Evolutionary conservation across 23 red algal genomes (phyloP), one percentile per base, ranked within the genome.

Genomic region (Porphyridium purpureum): DNA sequence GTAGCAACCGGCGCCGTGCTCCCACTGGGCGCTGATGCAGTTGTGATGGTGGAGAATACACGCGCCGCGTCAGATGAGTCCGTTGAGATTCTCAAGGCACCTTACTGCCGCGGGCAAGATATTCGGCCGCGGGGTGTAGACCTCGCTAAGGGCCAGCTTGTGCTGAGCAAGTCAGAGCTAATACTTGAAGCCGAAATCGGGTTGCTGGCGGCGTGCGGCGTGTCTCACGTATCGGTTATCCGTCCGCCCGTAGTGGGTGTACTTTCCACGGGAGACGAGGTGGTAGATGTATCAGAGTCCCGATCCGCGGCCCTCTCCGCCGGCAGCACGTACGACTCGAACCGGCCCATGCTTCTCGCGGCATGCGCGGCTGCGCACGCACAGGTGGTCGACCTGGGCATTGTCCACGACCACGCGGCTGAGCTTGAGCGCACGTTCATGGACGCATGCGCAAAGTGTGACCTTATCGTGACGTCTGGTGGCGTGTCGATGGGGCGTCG

Each of bases 251-350:
- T 62, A 2, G 75, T 94, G 6, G 86, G 67, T 3, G 76, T 94
- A 11, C 66, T 94, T 40, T 77, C 69, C 4, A 94, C 69, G 27
- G 86, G 86, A 34, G 72, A 82, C 58, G 86, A 94, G 62, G 59
- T 94, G 27, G 55, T 84, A 4, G 78, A 84, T 8, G 47, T 64
- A 11, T 36, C 53, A 8, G 62, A 64, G 15, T 40, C 65, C 3
- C 49, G 35, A n/a, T 9, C 8, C 7, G 4, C 7, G 8, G 38
- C 51, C 57, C 6, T 21, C 51, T 1, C 40, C 66, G 21, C 35
- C 58, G 25, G 31, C 24, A 24, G 68, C 11, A 44, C 83, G 19
- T 60, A 75, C 35, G 86, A 94, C 48, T 61, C 59, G 35, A 94
- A 94, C 64, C 64, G 86, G 29, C 86, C 86, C 1, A 71, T 83